Conservation (phyloP, 176 grass and related monocot species). For the Microstegium vimineum region DNA sequence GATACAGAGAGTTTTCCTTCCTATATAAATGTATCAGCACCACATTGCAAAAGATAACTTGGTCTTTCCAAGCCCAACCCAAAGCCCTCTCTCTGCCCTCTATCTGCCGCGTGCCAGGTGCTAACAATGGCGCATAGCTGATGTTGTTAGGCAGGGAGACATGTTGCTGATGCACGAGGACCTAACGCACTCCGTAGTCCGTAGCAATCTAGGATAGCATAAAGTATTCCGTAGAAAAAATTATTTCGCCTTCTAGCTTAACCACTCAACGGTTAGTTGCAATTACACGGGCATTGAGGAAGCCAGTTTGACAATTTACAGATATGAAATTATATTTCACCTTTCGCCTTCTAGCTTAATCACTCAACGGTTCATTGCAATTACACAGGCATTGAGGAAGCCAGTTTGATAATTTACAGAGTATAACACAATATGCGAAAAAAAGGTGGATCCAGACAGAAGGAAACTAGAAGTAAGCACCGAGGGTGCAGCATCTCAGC, state of each 20-base stretch:
- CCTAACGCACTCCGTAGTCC: too few relatives aligned
- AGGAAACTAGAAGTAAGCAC: background rate
- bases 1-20: background rate
- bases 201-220: too few relatives aligned
- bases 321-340: slow-evolving; percentile 21
- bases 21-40: background rate
- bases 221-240: too few relatives aligned
- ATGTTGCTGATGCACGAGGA: too few relatives aligned
- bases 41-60: too few relatives aligned
- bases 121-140: too few relatives aligned
- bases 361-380: slow-evolving; percentile 24
- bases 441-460: background rate
- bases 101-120: too few relatives aligned
- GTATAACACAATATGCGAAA: background rate
- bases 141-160: too few relatives aligned
- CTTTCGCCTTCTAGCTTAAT: slow-evolving; percentile 22
- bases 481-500: slow-evolving; percentile 8
- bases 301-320: slow-evolving; percentile 41
- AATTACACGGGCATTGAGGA: slow-evolving; percentile 32
- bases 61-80: too few relatives aligned
- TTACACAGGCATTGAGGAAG: slow-evolving; percentile 26
- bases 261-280: slow-evolving; percentile 22
- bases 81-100: too few relatives aligned
- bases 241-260: slow-evolving; percentile 19
- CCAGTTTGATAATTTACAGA: slow-evolving; percentile 43